phyloP scores from a whole-genome alignment of 805 yeast genomes.

The Kodamaea hsintzibuensis region DNA sequence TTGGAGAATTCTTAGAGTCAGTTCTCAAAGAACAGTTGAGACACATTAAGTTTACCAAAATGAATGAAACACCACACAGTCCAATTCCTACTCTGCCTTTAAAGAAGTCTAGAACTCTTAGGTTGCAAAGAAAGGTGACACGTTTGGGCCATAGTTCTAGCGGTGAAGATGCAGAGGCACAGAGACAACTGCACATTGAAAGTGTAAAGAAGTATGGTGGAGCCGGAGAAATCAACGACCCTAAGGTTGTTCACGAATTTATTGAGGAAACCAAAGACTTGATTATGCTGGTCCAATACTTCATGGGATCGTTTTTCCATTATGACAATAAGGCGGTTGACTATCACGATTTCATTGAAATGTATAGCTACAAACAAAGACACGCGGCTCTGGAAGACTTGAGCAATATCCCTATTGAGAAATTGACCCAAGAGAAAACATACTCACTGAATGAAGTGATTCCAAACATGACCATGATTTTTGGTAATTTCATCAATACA shows the following conservation, averaged over 20 bases:
- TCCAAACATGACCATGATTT: conserved; percentile 46
- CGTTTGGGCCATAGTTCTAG: conserved; percentile 17
- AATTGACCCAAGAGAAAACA: conserved; percentile 38
- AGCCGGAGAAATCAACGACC: conserved; percentile 30
- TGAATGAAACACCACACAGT: conserved; percentile 6
- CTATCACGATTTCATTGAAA: conserved; percentile 30
- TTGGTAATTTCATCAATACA: conserved; percentile 41
- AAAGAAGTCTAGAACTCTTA: conserved; percentile 30
- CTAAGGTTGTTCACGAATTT: conserved; percentile 32
- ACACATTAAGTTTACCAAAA: conserved; percentile 13
- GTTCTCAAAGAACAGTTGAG: conserved; percentile 24
- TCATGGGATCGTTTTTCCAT: conserved; percentile 44
- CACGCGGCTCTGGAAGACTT: conserved; percentile 27
- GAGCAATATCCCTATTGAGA: conserved; percentile 26
- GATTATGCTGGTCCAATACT: conserved; percentile 38
- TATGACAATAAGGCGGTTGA: conserved; percentile 31
- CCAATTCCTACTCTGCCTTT: conserved; percentile 17
- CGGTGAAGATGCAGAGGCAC: conserved; percentile 11
- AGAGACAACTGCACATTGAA: conserved; percentile 14
- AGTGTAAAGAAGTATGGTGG: conserved; percentile 10
- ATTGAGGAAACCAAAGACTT: conserved; percentile 38
- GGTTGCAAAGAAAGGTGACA: conserved; percentile 32
- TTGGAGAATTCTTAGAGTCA: conserved; percentile 30
- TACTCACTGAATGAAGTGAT: conserved; percentile 47
- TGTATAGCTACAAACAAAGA: conserved; percentile 32